Evolutionary conservation across 1,284 basidiomycete species (phyloP), one percentile per base, ranked within the genome.

Genomic region (Trichosporon sp.): DNA sequence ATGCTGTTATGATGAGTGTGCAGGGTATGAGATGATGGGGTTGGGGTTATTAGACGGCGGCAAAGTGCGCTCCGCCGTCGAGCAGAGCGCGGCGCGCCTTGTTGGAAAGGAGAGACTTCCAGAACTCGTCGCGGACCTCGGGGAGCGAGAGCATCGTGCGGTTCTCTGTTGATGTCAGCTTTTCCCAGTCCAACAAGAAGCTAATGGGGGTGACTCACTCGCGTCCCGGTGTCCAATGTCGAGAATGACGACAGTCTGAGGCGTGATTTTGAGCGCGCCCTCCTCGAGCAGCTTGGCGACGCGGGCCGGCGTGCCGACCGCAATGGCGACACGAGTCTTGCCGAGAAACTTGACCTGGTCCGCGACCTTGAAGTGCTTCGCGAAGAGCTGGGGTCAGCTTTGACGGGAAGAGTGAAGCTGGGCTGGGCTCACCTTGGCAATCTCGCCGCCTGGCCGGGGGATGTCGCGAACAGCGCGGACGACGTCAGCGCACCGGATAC

Each of bases 291-390:
- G 78, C 74, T 84, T 84, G 46, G 79, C 82, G 4, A 85, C 79
- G 19, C 84, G 74, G 26, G 80, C 82, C 0, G 84, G 84, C 4
- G 84, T 85, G 7, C 84, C 84, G 21, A 84, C 84, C 1, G 83
- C 84, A 59, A 85, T 79, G 10, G 81, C 79, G 7, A 84, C 77
- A 56, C 78, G 79, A 21, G 83, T 85, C 54, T 79, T 77, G 11
- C 76, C 74, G 56, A 85, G 78, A 71, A 83, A 83, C 66, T 83
- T 82, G 66, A 81, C 77, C 74, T 85, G 84, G 37, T 85, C 84
- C 5, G 79, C 77, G 32, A 82, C 68, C 67, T 85, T 85, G 75
- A 85, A 83, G 72, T 85, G 84, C 66, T 85, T 85, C 2, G 84
- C 84, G 66, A 85, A 85, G 19, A 85, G 79, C 84, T 83, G 56